phyloP scores from a whole-genome alignment of 1,139 yeast genomes.

The Zygotorulaspora mrakii region DNA sequence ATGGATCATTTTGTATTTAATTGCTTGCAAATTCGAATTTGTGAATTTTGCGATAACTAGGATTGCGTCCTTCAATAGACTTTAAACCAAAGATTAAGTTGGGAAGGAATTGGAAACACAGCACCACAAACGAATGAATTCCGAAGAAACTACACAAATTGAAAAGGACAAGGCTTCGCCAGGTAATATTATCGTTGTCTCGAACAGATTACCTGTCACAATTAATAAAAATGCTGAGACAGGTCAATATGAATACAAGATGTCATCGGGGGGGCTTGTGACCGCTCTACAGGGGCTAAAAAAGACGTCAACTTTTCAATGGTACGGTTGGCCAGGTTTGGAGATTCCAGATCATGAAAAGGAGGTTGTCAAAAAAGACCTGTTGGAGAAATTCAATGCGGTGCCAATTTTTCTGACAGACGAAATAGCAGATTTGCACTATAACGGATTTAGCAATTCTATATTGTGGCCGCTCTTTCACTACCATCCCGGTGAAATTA shows the following conservation, averaged over 20 bases:
- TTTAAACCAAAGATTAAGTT: too few relatives aligned
- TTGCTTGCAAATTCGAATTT: too few relatives aligned
- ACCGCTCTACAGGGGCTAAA: conserved; percentile 92
- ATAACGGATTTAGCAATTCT: conserved; percentile 89
- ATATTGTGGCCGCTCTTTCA: conserved; percentile 98
- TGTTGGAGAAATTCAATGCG: conserved; percentile 76
- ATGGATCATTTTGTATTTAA: too few relatives aligned
- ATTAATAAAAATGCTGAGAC: conserved; percentile 55
- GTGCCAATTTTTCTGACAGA: conserved; percentile 86
- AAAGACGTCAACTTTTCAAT: conserved; percentile 79
- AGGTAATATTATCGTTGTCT: conserved; percentile 84
- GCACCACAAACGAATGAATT: neutral
- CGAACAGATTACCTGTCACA: conserved; percentile 93
- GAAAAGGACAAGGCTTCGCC: conserved; percentile 14
- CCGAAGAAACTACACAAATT: conserved; percentile 2
- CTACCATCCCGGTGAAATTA: conserved; percentile 99
- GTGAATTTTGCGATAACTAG: too few relatives aligned
- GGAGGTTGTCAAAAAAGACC: conserved; percentile 61
- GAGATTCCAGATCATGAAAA: conserved; percentile 81
- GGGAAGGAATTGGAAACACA: conserved; percentile 1
- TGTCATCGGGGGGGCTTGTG: conserved; percentile 97
- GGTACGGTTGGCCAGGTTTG: conserved; percentile 98
- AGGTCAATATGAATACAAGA: conserved; percentile 68
- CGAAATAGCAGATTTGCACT: conserved; percentile 89
- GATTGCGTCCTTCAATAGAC: too few relatives aligned